Evolutionary conservation across 345 rosid genomes (phyloP).

Genomic region (Hibiscus trionum): DNA sequence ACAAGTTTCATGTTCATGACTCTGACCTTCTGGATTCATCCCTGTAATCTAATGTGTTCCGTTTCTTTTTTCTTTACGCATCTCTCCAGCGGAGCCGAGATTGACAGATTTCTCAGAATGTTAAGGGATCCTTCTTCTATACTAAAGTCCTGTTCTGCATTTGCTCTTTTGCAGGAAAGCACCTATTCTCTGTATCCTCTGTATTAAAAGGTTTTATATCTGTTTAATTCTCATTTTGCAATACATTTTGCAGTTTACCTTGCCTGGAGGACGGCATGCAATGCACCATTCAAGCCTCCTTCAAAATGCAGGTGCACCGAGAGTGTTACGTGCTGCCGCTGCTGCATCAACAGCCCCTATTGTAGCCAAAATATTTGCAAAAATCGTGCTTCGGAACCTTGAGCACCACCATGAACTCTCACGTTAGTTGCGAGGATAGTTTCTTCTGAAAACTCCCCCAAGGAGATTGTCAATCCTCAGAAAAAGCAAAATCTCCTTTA

Average conservation of each 20-base stretch:
- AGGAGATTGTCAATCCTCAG: too few relatives aligned
- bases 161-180: constrained; percentile 40
- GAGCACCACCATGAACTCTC: constrained; percentile 58
- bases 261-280: neutral
- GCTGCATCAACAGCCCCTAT: constrained; percentile 76
- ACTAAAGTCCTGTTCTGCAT: constrained; percentile 75
- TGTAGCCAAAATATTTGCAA: constrained; percentile 69
- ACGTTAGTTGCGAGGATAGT: neutral
- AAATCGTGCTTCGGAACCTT: constrained; percentile 76
- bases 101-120: constrained; percentile 73
- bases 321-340: constrained; percentile 74
- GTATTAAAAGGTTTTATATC: neutral
- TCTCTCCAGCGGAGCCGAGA: constrained; percentile 58
- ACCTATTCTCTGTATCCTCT: constrained; percentile 30
- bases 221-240: neutral
- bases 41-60: neutral
- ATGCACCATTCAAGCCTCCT: constrained; percentile 16
- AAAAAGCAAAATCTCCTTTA: constrained; percentile 8
- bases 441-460: too few relatives aligned
- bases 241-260: constrained; percentile 10
- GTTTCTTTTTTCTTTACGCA: neutral
- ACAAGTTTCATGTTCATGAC: neutral
- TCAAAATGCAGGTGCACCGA: constrained; percentile 75
- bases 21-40: neutral
- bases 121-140: constrained; percentile 47